Evolutionary conservation across 768 basidiomycete species (phyloP), one percentile per base, ranked within the genome.

Genomic region (Suillus variegatus): DNA sequence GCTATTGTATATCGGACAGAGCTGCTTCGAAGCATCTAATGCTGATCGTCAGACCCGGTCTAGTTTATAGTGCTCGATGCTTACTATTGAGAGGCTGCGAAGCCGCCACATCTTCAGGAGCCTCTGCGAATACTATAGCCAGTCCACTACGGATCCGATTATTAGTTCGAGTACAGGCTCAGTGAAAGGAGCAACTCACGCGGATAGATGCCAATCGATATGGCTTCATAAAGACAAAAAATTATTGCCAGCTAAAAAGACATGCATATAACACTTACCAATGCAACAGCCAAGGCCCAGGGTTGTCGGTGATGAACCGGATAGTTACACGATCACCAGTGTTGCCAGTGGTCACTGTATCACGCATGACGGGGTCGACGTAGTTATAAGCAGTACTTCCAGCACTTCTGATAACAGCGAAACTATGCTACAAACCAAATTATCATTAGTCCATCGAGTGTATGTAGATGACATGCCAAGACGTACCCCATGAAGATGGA

Each of bases 401-500:
- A 54, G 52, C 52, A 9, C 52, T 54, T 32, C 52, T 54, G 52
- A 54, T 5, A 9, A 54, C 52, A 5, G 32, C 28, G 16, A 54
- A 54, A 28, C 32, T 54, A 18, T 54, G 52, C 52, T 54, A 28
- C 5, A 18, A 20, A 54, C 18, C 18, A 32, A 36, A 9, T 10
- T 52, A 18, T 35, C 6, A 12, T 54, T 20, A 35, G 52, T 32
- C 9, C 28, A 32, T 20, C 9, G 18, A 18, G 10, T 54, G 7
- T 36, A 20, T 20, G 32, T 32, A 20, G 5, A 35, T 32, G 51
- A 8, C 25, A 16, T 10, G 52, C 16, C 9, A 10, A 54, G 40
- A 61, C 71, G 12, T 57, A 70, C 69, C 32, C 65, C 71, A 18
- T 70, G 71, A 1, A 70, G 51, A 49, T 72, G 71, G 56, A 72